These are phyloP conservation scores for Begonia masoniana DNA, from an alignment of 306 rosid species.

Conservation along the genomic window DNA sequence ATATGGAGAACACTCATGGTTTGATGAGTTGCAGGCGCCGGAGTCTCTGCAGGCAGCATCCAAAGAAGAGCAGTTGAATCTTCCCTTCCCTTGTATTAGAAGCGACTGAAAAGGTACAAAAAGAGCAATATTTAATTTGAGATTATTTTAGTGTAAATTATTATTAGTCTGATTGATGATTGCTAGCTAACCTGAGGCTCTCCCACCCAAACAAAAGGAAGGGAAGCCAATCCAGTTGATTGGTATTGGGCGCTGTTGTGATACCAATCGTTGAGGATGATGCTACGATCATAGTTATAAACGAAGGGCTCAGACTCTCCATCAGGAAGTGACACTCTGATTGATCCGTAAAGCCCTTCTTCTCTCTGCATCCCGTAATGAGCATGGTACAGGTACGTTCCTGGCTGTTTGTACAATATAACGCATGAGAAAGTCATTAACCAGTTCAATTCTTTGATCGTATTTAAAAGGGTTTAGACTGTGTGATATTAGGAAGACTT, in stretches of 20 bases:
- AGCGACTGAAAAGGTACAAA: conserved; percentile 44
- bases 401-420: conserved; percentile 31
- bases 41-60: conserved; percentile 16
- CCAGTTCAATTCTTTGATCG: too few relatives aligned
- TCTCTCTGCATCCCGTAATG: conserved; percentile 96
- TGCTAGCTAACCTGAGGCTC: conserved; percentile 57
- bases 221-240: conserved; percentile 49
- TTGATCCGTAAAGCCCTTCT: conserved; percentile 65
- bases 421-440: too few relatives aligned
- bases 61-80: conserved; percentile 46
- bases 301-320: conserved; percentile 54
- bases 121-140: too few relatives aligned
- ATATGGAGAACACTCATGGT: conserved; percentile 53
- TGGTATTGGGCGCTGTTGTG: conserved; percentile 56
- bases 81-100: conserved; percentile 74
- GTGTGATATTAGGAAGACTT: conserved; percentile 3
- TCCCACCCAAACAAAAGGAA: conserved; percentile 35
- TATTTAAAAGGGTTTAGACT: too few relatives aligned
- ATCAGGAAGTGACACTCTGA: conserved; percentile 44
- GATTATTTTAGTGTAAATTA: too few relatives aligned
- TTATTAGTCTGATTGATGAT: neutral
- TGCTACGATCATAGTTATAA: conserved; percentile 66
- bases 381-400: conserved; percentile 74
- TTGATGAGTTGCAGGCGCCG: conserved; percentile 36
- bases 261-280: conserved; percentile 76